phyloP scores from a whole-genome alignment of 352 stramenopile species.

The Phytophthora europaea region DNA sequence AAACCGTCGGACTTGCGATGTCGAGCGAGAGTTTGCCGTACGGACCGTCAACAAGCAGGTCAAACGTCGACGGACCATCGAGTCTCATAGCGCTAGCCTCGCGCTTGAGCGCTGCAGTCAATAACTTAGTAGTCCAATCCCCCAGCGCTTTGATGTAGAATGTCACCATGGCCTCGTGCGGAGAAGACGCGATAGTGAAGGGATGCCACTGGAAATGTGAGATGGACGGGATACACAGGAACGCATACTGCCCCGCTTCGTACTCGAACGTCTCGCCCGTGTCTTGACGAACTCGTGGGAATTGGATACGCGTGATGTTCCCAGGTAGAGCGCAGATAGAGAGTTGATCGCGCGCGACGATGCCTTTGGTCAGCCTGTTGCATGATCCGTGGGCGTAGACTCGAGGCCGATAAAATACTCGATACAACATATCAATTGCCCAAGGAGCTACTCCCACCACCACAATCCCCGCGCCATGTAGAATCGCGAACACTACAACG shows the following conservation, averaged over 20 bases:
- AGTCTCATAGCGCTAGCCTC: constrained; percentile 44
- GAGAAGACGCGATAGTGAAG: constrained; percentile 88
- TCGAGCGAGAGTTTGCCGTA: constrained; percentile 61
- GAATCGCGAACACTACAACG: constrained; percentile 46
- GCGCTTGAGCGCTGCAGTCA: constrained; percentile 44
- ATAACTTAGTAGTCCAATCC: constrained; percentile 74
- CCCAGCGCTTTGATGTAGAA: constrained; percentile 74
- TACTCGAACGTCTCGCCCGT: constrained; percentile 50
- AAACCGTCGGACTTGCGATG: constrained; percentile 43
- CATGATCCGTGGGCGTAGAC: constrained; percentile 36
- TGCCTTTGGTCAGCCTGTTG: constrained; percentile 25
- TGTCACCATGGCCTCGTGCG: constrained; percentile 70
- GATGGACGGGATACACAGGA: constrained; percentile 83
- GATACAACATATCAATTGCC: constrained; percentile 54
- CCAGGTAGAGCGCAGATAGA: constrained; percentile 36
- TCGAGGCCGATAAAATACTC: constrained; percentile 37
- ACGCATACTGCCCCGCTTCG: constrained; percentile 77
- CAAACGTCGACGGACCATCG: constrained; percentile 31
- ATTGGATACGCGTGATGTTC: constrained; percentile 60
- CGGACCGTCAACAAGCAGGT: constrained; percentile 60
- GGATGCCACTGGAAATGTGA: constrained; percentile 87
- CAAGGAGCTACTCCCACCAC: constrained; percentile 47
- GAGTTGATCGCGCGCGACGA: constrained; percentile 45
- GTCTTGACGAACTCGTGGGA: constrained; percentile 49
- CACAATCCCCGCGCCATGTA: constrained; percentile 52